Evolutionary conservation across 2,329 filamentous ascomycete genomes (phyloP).

Genomic region (Colletotrichum abscissum): DNA sequence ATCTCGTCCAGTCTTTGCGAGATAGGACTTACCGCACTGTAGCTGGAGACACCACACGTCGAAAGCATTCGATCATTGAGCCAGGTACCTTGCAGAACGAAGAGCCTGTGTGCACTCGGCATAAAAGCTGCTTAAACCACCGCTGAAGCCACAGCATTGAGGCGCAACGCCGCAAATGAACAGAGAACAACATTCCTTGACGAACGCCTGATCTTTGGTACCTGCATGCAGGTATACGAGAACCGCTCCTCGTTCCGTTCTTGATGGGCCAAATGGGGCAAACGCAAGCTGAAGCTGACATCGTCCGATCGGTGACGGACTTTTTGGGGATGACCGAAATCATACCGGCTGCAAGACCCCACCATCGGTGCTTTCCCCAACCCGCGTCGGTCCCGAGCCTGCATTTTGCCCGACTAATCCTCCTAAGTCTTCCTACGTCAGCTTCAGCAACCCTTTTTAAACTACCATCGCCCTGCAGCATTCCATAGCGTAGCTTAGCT

Average conservation of each 20-base stretch:
- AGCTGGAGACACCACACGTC: too few relatives aligned
- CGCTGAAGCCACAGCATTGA: too few relatives aligned
- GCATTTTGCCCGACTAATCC: not conserved
- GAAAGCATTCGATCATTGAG: too few relatives aligned
- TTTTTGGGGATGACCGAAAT: slow-evolving; percentile 34
- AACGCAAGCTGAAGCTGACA: not conserved
- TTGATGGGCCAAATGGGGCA: not conserved
- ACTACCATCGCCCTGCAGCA: not conserved
- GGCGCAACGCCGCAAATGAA: too few relatives aligned
- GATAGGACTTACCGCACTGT: too few relatives aligned
- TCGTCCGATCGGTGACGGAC: slow-evolving; percentile 26
- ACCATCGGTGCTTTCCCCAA: not conserved
- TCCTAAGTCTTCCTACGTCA: not conserved
- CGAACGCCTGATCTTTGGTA: too few relatives aligned
- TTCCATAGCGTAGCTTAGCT: not conserved
- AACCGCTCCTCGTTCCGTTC: not conserved
- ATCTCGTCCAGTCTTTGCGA: too few relatives aligned
- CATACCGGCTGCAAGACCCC: slow-evolving; percentile 10
- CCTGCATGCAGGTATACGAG: not conserved
- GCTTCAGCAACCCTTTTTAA: slow-evolving; percentile 2
- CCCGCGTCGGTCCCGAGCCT: slow-evolving; percentile 3
- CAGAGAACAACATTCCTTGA: not conserved
- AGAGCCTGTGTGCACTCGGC: too few relatives aligned
- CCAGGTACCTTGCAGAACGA: too few relatives aligned
- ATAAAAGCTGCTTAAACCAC: too few relatives aligned